Evolutionary conservation across 306 rosid genomes (phyloP).

Genomic region (Cicer yamashitae): DNA sequence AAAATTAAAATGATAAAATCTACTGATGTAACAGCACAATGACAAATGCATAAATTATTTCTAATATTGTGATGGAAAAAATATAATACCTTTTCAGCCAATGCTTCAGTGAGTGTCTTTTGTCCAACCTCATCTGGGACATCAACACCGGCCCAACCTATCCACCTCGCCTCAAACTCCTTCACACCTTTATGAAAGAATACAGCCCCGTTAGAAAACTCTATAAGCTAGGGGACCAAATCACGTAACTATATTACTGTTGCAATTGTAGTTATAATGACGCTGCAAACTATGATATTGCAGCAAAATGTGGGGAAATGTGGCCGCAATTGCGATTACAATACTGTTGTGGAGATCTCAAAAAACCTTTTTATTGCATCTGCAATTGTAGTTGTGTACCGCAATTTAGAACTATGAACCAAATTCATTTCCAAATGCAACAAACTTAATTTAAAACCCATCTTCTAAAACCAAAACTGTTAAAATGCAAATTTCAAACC

Average conservation of each 20-base stretch:
- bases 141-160: constrained; percentile 97
- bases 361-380: neutral
- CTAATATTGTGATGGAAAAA: constrained; percentile 27
- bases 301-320: neutral
- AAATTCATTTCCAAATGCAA: neutral
- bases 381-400: neutral
- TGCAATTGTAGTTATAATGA: neutral
- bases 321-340: neutral
- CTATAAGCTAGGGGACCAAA: constrained; percentile 15
- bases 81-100: constrained; percentile 83
- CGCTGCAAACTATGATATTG: neutral
- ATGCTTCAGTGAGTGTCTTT: constrained; percentile 74
- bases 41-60: constrained; percentile 15
- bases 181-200: constrained; percentile 69
- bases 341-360: no score
- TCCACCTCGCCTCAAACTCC: constrained; percentile 97
- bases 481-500: constrained; percentile 29
- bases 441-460: constrained; percentile 1
- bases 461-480: constrained; percentile 29
- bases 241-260: neutral
- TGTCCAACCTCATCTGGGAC: constrained; percentile 82
- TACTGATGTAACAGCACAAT: constrained; percentile 23
- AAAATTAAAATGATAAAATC: constrained; percentile 5
- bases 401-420: neutral
- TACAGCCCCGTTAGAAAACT: constrained; percentile 21